Conservation (phyloP, 805 yeast species). For the Pichia scutulata region DNA sequence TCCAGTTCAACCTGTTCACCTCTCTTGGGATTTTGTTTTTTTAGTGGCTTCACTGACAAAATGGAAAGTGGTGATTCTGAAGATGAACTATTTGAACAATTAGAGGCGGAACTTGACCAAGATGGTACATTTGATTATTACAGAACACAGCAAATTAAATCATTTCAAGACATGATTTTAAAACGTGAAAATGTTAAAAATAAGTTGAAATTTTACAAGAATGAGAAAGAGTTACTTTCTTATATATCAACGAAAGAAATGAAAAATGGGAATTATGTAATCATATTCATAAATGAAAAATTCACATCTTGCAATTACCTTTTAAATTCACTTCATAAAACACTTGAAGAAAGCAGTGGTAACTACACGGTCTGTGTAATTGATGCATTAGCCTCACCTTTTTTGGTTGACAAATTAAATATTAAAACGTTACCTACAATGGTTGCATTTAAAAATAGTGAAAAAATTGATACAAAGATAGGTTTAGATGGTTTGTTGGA, state of each 20-base stretch:
- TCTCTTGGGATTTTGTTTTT: too few species aligned
- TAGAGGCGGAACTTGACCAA: conserved; percentile 37
- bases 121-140: conserved; percentile 8
- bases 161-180: conserved; percentile 26
- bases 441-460: conserved; percentile 50
- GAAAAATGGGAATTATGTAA: conserved; percentile 25
- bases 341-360: not conserved
- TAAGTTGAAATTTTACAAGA: conserved; percentile 1
- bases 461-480: conserved; percentile 50
- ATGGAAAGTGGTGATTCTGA: conserved; percentile 12
- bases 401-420: conserved; percentile 53
- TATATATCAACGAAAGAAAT: not conserved
- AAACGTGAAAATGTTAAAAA: conserved; percentile 32
- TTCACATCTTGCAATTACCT: conserved; percentile 56
- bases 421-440: conserved; percentile 70
- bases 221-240: not conserved
- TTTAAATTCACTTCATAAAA: conserved; percentile 35
- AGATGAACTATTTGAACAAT: conserved; percentile 37
- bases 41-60: not conserved
- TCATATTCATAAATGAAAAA: conserved; percentile 57
- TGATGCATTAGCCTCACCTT: conserved; percentile 58
- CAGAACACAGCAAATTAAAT: not conserved
- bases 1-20: not conserved
- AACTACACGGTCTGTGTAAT: not conserved
- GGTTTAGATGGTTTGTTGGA: conserved; percentile 58